Conservation (phyloP, 2,329 filamentous ascomycete genomes). For the Coniella vitis region DNA sequence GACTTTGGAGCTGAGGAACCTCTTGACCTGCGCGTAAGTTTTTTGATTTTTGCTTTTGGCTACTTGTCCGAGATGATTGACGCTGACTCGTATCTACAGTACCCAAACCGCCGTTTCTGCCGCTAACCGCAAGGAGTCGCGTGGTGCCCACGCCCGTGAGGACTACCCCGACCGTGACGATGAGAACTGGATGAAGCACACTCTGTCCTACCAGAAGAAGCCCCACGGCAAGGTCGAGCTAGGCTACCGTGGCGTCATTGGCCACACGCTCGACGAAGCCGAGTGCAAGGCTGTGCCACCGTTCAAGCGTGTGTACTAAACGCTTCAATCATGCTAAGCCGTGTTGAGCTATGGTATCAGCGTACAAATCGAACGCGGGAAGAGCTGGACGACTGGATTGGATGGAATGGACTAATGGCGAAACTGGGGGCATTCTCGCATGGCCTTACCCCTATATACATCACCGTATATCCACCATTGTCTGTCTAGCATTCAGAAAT, state of each 20-base stretch:
- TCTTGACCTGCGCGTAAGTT: slow-evolving; percentile 91
- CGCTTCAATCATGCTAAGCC: background rate
- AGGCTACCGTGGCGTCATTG: slow-evolving; percentile 76
- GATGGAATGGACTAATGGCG: too few relatives aligned
- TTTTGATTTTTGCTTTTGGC: background rate
- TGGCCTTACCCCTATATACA: too few relatives aligned
- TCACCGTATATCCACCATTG: too few relatives aligned
- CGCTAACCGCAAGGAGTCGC: slow-evolving; percentile 91
- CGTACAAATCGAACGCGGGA: background rate
- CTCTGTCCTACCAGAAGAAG: slow-evolving; percentile 88
- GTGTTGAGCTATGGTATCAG: too few relatives aligned
- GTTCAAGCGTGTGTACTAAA: slow-evolving; percentile 88
- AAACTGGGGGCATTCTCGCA: too few relatives aligned
- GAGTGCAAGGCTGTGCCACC: slow-evolving; percentile 96
- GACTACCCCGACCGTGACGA: slow-evolving; percentile 95
- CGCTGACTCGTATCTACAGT: slow-evolving; percentile 32
- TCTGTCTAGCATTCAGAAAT: too few relatives aligned
- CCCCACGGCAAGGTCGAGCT: slow-evolving; percentile 84
- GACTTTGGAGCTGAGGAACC: slow-evolving; percentile 89
- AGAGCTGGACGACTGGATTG: too few relatives aligned
- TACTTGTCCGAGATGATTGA: background rate
- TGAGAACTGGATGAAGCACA: slow-evolving; percentile 99
- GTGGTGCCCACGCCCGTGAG: slow-evolving; percentile 94
- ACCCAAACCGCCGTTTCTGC: slow-evolving; percentile 88
- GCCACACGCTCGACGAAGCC: slow-evolving; percentile 80